phyloP scores from a whole-genome alignment of 1,284 basidiomycete genomes.

The Phylloporus sp. region DNA sequence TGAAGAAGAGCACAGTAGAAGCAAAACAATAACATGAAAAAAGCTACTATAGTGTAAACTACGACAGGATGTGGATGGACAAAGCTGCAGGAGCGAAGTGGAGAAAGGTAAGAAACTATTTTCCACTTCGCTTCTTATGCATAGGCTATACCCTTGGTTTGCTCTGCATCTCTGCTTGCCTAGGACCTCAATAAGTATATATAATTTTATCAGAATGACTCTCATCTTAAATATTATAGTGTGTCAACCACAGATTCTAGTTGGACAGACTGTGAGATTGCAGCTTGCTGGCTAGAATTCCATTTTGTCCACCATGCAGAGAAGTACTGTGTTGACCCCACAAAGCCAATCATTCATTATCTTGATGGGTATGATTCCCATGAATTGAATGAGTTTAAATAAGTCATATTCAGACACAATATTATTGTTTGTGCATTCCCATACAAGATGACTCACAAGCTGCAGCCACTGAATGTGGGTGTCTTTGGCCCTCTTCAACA shows the following conservation, averaged over 20 bases:
- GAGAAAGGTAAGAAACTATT: no score
- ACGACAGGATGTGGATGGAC: no score
- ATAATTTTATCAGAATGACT: no score
- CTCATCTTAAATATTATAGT: background rate
- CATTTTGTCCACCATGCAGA: background rate
- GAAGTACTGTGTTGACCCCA: background rate
- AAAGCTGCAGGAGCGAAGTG: no score
- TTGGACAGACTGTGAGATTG: background rate
- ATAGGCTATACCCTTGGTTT: no score
- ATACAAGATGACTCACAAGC: background rate
- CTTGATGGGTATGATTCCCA: constrained; percentile 1
- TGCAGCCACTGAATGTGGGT: background rate
- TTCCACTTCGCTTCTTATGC: no score
- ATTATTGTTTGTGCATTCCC: background rate
- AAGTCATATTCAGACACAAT: background rate
- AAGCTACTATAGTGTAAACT: no score
- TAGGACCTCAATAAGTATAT: constrained; percentile 38
- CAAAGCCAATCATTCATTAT: background rate
- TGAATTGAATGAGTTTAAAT: background rate
- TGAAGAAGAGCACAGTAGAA: no score
- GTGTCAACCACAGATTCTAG: background rate
- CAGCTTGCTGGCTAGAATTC: background rate
- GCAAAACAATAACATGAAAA: no score
- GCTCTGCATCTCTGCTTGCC: no score
- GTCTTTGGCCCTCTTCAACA: background rate